A percentile compares a stretch with the other conserved stretches of the same genome.
Evolutionary conservation across 441 rosid genomes (phyloP).

Genomic region (Syzygium syzygioides): DNA sequence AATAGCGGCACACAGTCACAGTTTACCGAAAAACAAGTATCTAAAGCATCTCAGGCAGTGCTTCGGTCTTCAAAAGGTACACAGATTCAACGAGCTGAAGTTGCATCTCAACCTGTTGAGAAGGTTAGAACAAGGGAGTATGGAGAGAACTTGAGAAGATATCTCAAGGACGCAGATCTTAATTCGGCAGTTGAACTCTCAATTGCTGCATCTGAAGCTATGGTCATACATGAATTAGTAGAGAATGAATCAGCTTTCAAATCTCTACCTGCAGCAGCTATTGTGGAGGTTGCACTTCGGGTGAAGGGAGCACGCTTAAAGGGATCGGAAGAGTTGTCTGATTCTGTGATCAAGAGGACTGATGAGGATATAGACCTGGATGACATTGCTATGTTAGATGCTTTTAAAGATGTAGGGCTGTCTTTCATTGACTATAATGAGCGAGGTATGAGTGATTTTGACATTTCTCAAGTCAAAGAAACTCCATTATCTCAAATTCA

Average conservation of each 20-base stretch:
- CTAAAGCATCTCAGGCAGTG: slow-evolving; percentile 4
- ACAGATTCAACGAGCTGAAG: slow-evolving; percentile 14
- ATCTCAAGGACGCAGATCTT: slow-evolving; percentile 23
- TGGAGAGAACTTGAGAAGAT: slow-evolving; percentile 13
- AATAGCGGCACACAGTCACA: slow-evolving; percentile 21
- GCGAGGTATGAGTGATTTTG: slow-evolving; percentile 14
- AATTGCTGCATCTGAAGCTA: slow-evolving; percentile 65
- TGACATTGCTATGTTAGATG: slow-evolving; percentile 39
- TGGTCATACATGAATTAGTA: slow-evolving; percentile 49
- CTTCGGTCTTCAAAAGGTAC: slow-evolving; percentile 4
- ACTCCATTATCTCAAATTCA: slow-evolving; percentile 28
- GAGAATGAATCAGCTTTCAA: slow-evolving; percentile 24
- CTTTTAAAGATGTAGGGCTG: slow-evolving; percentile 50
- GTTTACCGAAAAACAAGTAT: slow-evolving; percentile 15
- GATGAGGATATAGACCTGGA: slow-evolving; percentile 37
- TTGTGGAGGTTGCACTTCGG: slow-evolving; percentile 57
- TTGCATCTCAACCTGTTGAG: slow-evolving; percentile 12
- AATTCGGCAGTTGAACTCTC: slow-evolving; percentile 47
- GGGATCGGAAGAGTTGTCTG: slow-evolving; percentile 12
- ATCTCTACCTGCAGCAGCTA: slow-evolving; percentile 25
- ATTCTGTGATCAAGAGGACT: slow-evolving; percentile 17
- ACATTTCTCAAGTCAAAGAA: slow-evolving; percentile 42
- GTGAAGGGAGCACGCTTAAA: slow-evolving; percentile 58
- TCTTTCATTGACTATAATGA: slow-evolving; percentile 15
- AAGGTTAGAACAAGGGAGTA: neutral